These are phyloP conservation scores for Platanthera guangdongensis DNA, from an alignment of 106 monocot genomes.

Conservation along the genomic window DNA sequence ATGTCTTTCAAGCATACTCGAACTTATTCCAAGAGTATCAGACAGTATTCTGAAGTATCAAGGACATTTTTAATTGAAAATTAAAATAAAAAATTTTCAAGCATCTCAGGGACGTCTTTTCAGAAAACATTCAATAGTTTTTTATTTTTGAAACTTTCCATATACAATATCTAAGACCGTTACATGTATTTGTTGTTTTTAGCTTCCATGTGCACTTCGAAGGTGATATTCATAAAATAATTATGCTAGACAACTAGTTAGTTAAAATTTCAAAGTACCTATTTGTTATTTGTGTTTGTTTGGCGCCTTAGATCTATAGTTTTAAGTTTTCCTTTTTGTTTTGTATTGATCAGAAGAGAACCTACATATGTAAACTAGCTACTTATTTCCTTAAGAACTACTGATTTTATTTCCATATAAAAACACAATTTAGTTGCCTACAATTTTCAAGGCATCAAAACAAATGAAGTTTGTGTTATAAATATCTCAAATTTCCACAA, in stretches of 20 bases:
- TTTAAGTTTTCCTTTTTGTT: neutral
- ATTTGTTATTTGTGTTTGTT: neutral
- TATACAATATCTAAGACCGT: too few relatives aligned
- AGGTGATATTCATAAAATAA: neutral
- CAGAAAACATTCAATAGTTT: too few relatives aligned
- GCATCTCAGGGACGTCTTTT: too few relatives aligned
- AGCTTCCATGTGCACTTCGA: neutral
- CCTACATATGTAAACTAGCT: neutral
- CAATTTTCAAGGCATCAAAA: neutral
- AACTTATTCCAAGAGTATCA: too few relatives aligned
- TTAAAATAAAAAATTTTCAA: too few relatives aligned
- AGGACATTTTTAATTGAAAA: too few relatives aligned
- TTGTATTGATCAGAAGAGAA: neutral
- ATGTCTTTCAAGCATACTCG: too few relatives aligned
- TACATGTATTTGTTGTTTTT: too few relatives aligned
- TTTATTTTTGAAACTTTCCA: too few relatives aligned
- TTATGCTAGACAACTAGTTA: neutral
- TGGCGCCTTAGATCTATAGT: neutral
- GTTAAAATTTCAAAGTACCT: neutral
- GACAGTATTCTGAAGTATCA: too few relatives aligned
- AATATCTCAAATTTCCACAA: neutral
- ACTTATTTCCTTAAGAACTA: neutral
- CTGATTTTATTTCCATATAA: neutral
- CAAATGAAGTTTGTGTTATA: neutral
- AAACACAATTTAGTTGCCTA: neutral